phyloP scores from a whole-genome alignment of 768 basidiomycete species.

The Russula virescens region DNA sequence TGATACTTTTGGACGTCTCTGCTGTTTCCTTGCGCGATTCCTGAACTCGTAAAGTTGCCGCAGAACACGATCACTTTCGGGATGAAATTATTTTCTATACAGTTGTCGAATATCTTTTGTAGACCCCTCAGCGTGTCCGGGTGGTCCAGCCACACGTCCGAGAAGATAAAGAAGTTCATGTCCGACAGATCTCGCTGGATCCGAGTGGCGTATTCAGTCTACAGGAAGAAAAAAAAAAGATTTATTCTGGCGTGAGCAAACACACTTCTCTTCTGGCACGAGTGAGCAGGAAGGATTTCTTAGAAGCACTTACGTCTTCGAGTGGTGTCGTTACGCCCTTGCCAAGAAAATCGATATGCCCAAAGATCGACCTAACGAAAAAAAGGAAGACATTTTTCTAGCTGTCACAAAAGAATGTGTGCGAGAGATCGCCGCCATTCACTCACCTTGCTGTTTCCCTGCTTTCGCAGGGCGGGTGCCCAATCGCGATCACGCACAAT shows the following conservation, averaged over 20 bases:
- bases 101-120: conserved; percentile 82
- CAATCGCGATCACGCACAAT: conserved; percentile 86
- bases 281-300: too few species aligned
- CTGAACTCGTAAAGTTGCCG: conserved; percentile 88
- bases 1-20: conserved; percentile 80
- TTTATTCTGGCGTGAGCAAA: background rate
- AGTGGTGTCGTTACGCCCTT: conserved; percentile 83
- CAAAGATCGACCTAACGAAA: conserved; percentile 72
- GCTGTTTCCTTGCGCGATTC: conserved; percentile 71
- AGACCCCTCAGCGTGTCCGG: conserved; percentile 76
- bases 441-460: conserved; percentile 74
- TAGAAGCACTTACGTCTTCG: conserved; percentile 74
- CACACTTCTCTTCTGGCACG: too few species aligned
- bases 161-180: conserved; percentile 86
- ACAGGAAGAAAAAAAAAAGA: too few species aligned
- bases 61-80: conserved; percentile 90
- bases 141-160: conserved; percentile 94
- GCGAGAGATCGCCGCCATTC: background rate
- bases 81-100: conserved; percentile 79
- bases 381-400: background rate
- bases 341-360: conserved; percentile 97
- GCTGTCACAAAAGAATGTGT: background rate
- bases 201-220: conserved; percentile 55
- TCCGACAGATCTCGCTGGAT: conserved; percentile 66
- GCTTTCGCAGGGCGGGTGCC: conserved; percentile 94